phyloP scores from a whole-genome alignment of 2,329 filamentous ascomycete species.

The Fusarium continuum region DNA sequence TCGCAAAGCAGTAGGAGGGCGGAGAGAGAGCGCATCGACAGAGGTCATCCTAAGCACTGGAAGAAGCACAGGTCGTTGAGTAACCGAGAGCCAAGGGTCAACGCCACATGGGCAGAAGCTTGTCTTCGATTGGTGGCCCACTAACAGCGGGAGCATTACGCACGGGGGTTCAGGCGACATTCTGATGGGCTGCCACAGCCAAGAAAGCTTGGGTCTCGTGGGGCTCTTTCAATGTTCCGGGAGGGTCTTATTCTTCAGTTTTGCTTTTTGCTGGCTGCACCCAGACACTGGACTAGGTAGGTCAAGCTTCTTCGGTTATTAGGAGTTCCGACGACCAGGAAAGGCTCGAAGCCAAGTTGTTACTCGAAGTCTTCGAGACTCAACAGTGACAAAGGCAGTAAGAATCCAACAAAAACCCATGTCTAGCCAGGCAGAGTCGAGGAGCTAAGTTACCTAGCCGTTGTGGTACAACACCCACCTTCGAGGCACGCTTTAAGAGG shows the following conservation, averaged over 20 bases:
- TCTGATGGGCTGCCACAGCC: constrained; percentile 45
- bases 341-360: not conserved
- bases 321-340: constrained; percentile 15
- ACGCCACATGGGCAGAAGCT: constrained; percentile 44
- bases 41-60: constrained; percentile 1
- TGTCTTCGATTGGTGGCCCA: constrained; percentile 45
- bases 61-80: constrained; percentile 20
- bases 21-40: constrained; percentile 13
- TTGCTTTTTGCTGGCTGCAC: not conserved
- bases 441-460: constrained; percentile 2
- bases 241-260: not conserved
- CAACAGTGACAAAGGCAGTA: constrained; percentile 4
- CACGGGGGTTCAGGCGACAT: constrained; percentile 45
- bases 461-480: constrained; percentile 2
- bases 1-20: constrained; percentile 18
- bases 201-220: constrained; percentile 19
- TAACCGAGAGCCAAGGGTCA: constrained; percentile 38
- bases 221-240: constrained; percentile 17
- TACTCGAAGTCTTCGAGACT: not conserved
- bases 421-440: constrained; percentile 4
- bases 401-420: not conserved
- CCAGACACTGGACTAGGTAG: not conserved
- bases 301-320: constrained; percentile 21
- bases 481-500: not conserved
- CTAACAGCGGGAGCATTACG: constrained; percentile 43